Base-by-base conservation (phyloP, 495 filamentous ascomycete genomes). In the Penicillium bialowiezense region DNA sequence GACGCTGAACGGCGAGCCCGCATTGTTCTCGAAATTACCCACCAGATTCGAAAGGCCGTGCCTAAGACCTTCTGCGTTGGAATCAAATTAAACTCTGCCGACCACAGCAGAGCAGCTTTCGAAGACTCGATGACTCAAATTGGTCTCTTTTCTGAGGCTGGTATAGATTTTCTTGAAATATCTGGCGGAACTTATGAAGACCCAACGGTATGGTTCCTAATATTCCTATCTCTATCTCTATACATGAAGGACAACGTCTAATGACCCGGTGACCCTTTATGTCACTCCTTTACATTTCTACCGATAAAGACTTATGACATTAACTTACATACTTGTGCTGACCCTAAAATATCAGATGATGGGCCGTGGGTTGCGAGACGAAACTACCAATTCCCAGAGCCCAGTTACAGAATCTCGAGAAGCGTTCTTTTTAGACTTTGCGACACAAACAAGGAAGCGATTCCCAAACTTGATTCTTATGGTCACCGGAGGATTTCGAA, bases 21-120 rank as follows among this genome's bases (percentile, higher is more conserved):
- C 18, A 62, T 73, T 13, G 53, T 70, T 23, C 54, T 71, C 15
- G 60, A 60, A 3, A 58, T 64, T 34, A 32, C 34, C 18, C 26
- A 45, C 8, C 26, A 33, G 26, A 45, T 45, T 45, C 21, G 21
- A 18, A 26, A 35, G 42, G 42, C 26, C 34, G 26, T 32, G 2
- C 28, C 23, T 32, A 14, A 5, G 19, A 33, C 31, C 7, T 33
- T 33, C 31, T 33, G 31, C 31, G 7, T 33, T 5, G 31, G 31
- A n/a, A 33, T 33, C 31, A 33, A 33, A n/a, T 5, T 33, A 5
- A 33, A 33, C 31, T 33, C 31, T 7, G 31, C 31, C 31, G 31
- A 33, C 14, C 9, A n/a, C 5, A 3, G 14, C 9, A n/a, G 10
- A 33, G 1, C 31, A 33, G 0, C 12, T 3, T 33, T 33, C 14